Evolutionary conservation across 495 filamentous ascomycete genomes (phyloP).

Genomic region (Aspergillus homomorphus): DNA sequence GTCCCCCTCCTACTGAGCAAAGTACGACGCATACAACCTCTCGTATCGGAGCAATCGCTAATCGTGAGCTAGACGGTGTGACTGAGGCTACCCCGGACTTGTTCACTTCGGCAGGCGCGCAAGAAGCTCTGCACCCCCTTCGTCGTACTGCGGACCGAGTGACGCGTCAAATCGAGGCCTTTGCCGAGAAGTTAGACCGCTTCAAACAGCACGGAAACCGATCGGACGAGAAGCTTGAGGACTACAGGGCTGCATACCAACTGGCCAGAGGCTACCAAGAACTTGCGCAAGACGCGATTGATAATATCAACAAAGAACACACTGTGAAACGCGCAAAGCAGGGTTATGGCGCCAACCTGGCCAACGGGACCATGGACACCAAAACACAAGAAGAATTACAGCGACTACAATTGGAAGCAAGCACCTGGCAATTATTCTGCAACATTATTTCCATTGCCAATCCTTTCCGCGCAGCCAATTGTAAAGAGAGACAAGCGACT

Average conservation of each 20-base stretch:
- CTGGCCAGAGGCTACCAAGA: conserved; percentile 44
- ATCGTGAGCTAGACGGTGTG: conserved; percentile 16
- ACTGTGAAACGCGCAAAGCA: conserved; percentile 36
- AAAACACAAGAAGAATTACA: conserved; percentile 56
- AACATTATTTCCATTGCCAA: conserved; percentile 56
- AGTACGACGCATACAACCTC: conserved; percentile 14
- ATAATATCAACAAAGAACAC: conserved; percentile 37
- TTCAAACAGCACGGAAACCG: conserved; percentile 46
- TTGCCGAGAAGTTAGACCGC: conserved; percentile 62
- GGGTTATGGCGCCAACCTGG: conserved; percentile 26
- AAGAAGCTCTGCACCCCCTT: conserved; percentile 53
- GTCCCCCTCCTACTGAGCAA: conserved; percentile 15
- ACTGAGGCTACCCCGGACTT: conserved; percentile 32
- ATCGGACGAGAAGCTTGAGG: conserved; percentile 34
- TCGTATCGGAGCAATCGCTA: conserved; percentile 11
- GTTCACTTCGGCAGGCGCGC: conserved; percentile 49
- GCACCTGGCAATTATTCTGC: conserved; percentile 84
- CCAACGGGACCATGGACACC: conserved; percentile 31
- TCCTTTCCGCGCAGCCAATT: conserved; percentile 31
- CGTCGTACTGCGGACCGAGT: conserved; percentile 58
- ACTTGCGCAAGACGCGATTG: conserved; percentile 38
- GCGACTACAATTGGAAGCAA: conserved; percentile 67
- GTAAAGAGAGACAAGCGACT: conserved; percentile 37
- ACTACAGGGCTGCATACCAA: conserved; percentile 42
- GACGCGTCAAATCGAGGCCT: conserved; percentile 61